Evolutionary conservation across 306 rosid species (phyloP), one percentile per base, ranked within the genome.

Genomic region (Vicia faba): DNA sequence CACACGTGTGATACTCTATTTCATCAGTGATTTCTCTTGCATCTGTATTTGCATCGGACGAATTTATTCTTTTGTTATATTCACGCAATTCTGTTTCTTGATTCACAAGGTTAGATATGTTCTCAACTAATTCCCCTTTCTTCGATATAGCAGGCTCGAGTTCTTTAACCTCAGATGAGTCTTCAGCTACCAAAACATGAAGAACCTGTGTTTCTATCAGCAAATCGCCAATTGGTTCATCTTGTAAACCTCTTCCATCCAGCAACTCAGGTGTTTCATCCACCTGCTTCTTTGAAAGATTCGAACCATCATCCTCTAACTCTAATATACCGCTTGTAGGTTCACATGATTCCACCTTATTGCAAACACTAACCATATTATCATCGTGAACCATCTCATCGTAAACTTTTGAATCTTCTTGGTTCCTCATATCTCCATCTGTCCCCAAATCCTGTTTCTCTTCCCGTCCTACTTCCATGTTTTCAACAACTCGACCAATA

Each of bases 1-100:
- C 64, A 43, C 36, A 36, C 39, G 36, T 25, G 62, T 35, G 68
- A 46, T 64, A 35, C 60, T 13, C 49, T 14, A 40, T 74, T 74
- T 57, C 82, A 78, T 67, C 76, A 8, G 59, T 71, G 78, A 62
- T 62, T 62, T 63, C 72, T 59, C 40, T 38, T 19, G 54, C 64
- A 58, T 65, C 74, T n/a, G 74, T 73, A 71, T 39, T 70, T n/a
- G 74, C 77, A 65, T 39, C 53, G 19, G 18, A 20, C 2, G 36
- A 20, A 65, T 66, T 49, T 65, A 20, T 5, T 18, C 4, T 8
- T 49, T 49, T 55, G 66, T 66, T 72, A 48, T 11, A 8, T 50
- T 58, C 64, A 40, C 19, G 18, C 51, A 71, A 15, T 18, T 10
- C 45, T 5, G 26, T 25, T 59, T 78, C 81, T 60, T 59, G 65